These are phyloP conservation scores for Arabidopsis lyrata DNA, from an alignment of 441 rosid genomes.

Conservation along the genomic window DNA sequence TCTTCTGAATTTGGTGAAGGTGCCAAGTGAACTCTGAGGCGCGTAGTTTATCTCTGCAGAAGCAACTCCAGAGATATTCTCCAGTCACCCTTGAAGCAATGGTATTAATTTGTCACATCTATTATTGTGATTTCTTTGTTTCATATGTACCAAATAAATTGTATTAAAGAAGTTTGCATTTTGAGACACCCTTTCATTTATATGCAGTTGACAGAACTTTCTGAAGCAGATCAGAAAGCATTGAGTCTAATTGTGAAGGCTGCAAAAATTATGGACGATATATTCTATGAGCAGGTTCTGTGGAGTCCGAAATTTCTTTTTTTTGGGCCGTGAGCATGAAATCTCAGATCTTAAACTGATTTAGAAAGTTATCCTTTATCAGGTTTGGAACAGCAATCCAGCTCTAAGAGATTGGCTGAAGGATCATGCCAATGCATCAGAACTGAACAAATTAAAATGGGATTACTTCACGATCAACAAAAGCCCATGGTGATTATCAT, in stretches of 20 bases:
- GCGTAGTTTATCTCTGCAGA: slow-evolving; percentile 69
- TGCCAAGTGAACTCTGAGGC: slow-evolving; percentile 62
- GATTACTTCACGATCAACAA: slow-evolving; percentile 79
- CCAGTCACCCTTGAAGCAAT: slow-evolving; percentile 77
- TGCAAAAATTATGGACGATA: slow-evolving; percentile 82
- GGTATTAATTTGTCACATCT: slow-evolving; percentile 49
- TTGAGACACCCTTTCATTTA: slow-evolving; percentile 21
- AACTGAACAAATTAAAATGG: slow-evolving; percentile 79
- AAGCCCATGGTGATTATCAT: slow-evolving; percentile 80
- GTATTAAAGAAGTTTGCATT: neutral
- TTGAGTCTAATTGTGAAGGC: slow-evolving; percentile 75
- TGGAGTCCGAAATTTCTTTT: slow-evolving; percentile 3
- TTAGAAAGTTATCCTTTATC: slow-evolving; percentile 18
- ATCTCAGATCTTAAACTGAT: slow-evolving; percentile 34
- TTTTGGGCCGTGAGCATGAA: slow-evolving; percentile 8
- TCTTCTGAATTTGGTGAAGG: slow-evolving; percentile 57
- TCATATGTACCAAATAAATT: neutral
- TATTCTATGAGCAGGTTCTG: slow-evolving; percentile 81
- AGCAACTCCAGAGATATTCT: slow-evolving; percentile 78
- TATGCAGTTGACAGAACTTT: slow-evolving; percentile 79
- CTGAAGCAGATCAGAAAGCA: slow-evolving; percentile 73
- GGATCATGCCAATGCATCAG: slow-evolving; percentile 69
- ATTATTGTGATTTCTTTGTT: slow-evolving; percentile 4
- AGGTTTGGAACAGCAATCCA: slow-evolving; percentile 93
- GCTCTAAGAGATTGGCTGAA: slow-evolving; percentile 83